Evolutionary conservation across 768 basidiomycete species (phyloP).

Genomic region (Podaxis sp.): DNA sequence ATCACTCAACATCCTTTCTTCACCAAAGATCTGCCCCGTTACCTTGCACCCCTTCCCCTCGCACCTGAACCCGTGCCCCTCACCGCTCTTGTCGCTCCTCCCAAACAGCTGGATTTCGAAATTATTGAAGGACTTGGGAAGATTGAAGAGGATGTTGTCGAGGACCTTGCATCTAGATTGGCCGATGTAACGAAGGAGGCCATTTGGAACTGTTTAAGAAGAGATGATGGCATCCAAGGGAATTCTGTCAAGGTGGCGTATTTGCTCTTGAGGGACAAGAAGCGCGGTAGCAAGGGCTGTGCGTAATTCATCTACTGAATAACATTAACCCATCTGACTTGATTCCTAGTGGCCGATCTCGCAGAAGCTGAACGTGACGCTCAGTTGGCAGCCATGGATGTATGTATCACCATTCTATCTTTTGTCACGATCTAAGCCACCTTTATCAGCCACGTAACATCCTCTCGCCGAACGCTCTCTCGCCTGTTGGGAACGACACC

Average conservation of each 20-base stretch:
- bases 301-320: slow-evolving; percentile 32
- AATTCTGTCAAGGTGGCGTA: slow-evolving; percentile 98
- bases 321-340: not conserved
- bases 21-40: slow-evolving; percentile 78
- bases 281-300: slow-evolving; percentile 82
- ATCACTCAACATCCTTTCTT: slow-evolving; percentile 93
- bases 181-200: slow-evolving; percentile 77
- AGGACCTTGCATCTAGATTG: slow-evolving; percentile 74
- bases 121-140: slow-evolving; percentile 90
- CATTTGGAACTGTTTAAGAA: slow-evolving; percentile 81
- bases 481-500: slow-evolving; percentile 57
- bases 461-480: slow-evolving; percentile 65
- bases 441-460: slow-evolving; percentile 62
- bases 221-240: slow-evolving; percentile 82
- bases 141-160: slow-evolving; percentile 89
- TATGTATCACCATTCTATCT: slow-evolving; percentile 37
- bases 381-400: slow-evolving; percentile 77
- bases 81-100: slow-evolving; percentile 68
- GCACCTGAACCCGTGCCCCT: slow-evolving; percentile 75
- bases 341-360: slow-evolving; percentile 59
- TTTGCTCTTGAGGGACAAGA: slow-evolving; percentile 88
- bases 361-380: slow-evolving; percentile 88
- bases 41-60: slow-evolving; percentile 82
- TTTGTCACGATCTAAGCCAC: slow-evolving; percentile 12
- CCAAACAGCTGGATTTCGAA: slow-evolving; percentile 72